Evolutionary conservation across 176 grass and related monocot species (phyloP).

Genomic region (Lolium multiflorum): DNA sequence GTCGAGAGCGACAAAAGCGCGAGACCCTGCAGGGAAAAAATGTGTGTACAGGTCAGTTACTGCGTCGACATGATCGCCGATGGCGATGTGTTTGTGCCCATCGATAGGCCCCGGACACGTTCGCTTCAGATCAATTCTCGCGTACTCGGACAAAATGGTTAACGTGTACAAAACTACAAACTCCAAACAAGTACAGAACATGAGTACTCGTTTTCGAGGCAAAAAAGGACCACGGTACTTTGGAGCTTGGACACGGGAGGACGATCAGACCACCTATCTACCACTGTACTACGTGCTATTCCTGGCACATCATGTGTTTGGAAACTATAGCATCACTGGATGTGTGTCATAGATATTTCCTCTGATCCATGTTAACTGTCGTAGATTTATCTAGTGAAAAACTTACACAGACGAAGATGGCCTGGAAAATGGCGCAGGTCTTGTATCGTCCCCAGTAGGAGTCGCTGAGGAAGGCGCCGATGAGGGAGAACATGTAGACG

Average conservation of each 20-base stretch:
- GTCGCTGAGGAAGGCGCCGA: constrained; percentile 96
- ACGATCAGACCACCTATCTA: not conserved
- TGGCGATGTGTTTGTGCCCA: not conserved
- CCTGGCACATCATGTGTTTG: not conserved
- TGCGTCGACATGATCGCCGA: not conserved
- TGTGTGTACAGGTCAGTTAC: not conserved
- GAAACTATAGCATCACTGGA: too few species aligned
- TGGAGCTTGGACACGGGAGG: not conserved
- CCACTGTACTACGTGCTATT: not conserved
- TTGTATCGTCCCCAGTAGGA: constrained; percentile 97
- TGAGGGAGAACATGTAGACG: constrained; percentile 96
- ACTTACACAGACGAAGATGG: constrained; percentile 84
- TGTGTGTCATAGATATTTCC: too few species aligned
- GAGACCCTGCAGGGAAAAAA: constrained; percentile 62
- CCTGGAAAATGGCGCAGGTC: constrained; percentile 91
- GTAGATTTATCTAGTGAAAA: too few species aligned
- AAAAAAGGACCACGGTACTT: not conserved
- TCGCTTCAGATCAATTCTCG: not conserved
- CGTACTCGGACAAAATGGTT: not conserved
- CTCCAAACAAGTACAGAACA: not conserved
- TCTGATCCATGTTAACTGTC: too few species aligned
- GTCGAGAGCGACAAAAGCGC: constrained; percentile 71
- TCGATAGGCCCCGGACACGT: not conserved
- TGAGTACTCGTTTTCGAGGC: not conserved
- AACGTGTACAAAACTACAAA: not conserved